Evolutionary conservation across 2,329 filamentous ascomycete species (phyloP).

Genomic region (Ascocoryne sarcoides): DNA sequence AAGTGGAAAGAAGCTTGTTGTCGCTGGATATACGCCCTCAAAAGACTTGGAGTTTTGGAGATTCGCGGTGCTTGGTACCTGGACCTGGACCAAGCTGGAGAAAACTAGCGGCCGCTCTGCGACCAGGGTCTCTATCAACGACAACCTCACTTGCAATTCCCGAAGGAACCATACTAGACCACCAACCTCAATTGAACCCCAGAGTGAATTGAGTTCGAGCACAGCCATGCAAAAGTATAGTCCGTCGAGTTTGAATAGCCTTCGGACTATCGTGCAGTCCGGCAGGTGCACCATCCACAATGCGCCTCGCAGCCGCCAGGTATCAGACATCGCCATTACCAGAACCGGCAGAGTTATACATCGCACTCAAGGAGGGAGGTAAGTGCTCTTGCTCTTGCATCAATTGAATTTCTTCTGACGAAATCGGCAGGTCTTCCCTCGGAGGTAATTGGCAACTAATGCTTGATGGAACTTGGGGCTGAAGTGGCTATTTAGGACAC

Average conservation of each 20-base stretch:
- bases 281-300: conserved; percentile 31
- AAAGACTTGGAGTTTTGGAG: conserved; percentile 1
- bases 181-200: neutral
- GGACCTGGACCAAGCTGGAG: neutral
- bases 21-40: too few species aligned
- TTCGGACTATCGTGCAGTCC: conserved; percentile 48
- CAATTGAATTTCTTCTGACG: conserved; percentile 25
- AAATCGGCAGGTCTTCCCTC: conserved; percentile 58
- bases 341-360: conserved; percentile 94
- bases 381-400: conserved; percentile 29
- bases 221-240: conserved; percentile 32
- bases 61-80: conserved; percentile 13
- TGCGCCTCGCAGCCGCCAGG: conserved; percentile 41
- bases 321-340: conserved; percentile 86
- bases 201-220: conserved; percentile 17
- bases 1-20: conserved; percentile 4
- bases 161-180: neutral
- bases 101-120: neutral
- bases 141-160: too few species aligned
- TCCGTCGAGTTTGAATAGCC: conserved; percentile 43
- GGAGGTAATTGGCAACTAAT: conserved; percentile 53
- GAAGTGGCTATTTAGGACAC: conserved; percentile 53
- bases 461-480: conserved; percentile 3
- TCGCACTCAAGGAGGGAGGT: conserved; percentile 83
- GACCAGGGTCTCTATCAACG: too few species aligned